Evolutionary conservation across 768 basidiomycete genomes (phyloP).

Genomic region (Hericium rajendrae): DNA sequence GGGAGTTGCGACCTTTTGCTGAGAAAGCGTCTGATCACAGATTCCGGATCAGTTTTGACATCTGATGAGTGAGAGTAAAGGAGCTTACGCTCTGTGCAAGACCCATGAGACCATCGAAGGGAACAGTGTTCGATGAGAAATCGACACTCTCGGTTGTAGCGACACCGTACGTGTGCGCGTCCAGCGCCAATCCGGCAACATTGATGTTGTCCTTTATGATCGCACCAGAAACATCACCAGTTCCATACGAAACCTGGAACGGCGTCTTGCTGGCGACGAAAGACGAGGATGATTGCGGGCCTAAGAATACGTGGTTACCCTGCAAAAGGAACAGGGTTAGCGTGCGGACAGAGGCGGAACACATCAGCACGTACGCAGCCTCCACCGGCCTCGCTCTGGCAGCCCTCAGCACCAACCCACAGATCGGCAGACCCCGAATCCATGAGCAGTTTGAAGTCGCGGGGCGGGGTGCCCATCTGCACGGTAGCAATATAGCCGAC

Average conservation of each 20-base stretch:
- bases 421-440: conserved; percentile 39
- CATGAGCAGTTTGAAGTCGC: conserved; percentile 34
- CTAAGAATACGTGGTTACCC: conserved; percentile 64
- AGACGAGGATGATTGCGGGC: conserved; percentile 47
- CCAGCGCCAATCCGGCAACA: conserved; percentile 52
- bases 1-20: conserved; percentile 56
- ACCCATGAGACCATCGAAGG: conserved; percentile 74
- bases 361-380: conserved; percentile 27
- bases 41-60: neutral
- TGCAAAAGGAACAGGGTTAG: conserved; percentile 7
- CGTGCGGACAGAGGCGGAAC: neutral
- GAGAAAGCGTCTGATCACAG: conserved; percentile 41
- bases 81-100: conserved; percentile 56
- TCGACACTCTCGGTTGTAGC: conserved; percentile 48
- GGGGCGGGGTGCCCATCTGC: conserved; percentile 35
- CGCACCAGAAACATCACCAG: conserved; percentile 56
- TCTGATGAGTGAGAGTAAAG: neutral
- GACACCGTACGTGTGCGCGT: conserved; percentile 59
- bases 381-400: conserved; percentile 22
- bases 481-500: conserved; percentile 39
- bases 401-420: conserved; percentile 31
- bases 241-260: conserved; percentile 61
- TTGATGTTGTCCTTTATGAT: conserved; percentile 54
- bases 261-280: conserved; percentile 42
- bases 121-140: conserved; percentile 39